Evolutionary conservation across 768 basidiomycete genomes (phyloP).

Genomic region (Trametes meyenii): DNA sequence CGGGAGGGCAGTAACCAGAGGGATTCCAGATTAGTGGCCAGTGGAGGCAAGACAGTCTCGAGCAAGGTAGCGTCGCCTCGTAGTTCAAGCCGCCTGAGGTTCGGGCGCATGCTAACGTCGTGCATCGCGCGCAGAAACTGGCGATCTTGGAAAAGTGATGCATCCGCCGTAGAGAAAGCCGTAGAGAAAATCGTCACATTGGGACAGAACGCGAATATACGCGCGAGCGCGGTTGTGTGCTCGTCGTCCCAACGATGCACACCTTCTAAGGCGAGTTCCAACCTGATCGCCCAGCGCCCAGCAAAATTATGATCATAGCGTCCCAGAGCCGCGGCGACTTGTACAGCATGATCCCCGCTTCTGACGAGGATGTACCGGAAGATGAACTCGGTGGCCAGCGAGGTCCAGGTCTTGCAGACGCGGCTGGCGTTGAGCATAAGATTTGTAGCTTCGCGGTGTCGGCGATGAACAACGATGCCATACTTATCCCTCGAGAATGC

Average conservation of each 20-base stretch:
- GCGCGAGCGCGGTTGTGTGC: constrained; percentile 17
- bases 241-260: constrained; percentile 18
- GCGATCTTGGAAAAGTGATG: constrained; percentile 6
- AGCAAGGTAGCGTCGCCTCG: constrained; percentile 5
- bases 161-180: constrained; percentile 17
- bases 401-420: constrained; percentile 24
- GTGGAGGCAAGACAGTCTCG: not conserved
- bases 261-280: constrained; percentile 27
- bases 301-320: not conserved
- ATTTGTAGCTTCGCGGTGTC: constrained; percentile 21
- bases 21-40: constrained; percentile 11
- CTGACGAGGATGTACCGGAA: constrained; percentile 23
- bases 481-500: constrained; percentile 20
- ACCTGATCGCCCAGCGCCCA: constrained; percentile 18
- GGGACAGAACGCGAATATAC: constrained; percentile 18
- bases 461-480: constrained; percentile 20
- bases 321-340: constrained; percentile 7
- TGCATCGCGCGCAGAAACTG: constrained; percentile 1
- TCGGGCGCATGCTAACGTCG: not conserved
- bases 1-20: constrained; percentile 14
- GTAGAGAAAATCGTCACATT: constrained; percentile 24
- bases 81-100: constrained; percentile 18
- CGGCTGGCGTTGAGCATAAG: constrained; percentile 17
- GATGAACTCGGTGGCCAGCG: constrained; percentile 16
- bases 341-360: constrained; percentile 21